Base-by-base conservation (phyloP, 257 asterid genomes). In the Pogostemon cablin region DNA sequence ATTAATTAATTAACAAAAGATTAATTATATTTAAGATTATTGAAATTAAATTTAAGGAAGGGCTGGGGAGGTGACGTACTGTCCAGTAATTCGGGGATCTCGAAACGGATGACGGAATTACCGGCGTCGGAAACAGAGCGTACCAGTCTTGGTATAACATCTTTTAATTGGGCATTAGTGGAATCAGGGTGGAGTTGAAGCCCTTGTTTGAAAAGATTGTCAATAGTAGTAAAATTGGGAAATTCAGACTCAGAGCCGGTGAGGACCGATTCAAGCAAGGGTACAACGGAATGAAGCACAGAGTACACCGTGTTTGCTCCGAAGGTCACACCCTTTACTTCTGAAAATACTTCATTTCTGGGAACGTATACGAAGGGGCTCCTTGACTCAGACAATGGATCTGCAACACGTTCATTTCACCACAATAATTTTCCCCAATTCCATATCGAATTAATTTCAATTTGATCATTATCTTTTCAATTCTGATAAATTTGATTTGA, bases 261-360 rank as follows among this genome's bases (percentile, higher is more conserved):
- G 3, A 57, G 1, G 1, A 15, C 15, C 15, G 79, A 40, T 69
- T 48, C 11, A 4, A 91, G 1, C 1, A 71, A 4, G 2, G 97
- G 96, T 3, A 86, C 76, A 2, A 85, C 20, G 0, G 78, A 82
- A 3, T 82, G 96, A 0, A 85, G 6, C 56, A 79, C 90, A 0
- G 88, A 77, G 54, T 65, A 78, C 0, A 90, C 0, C 2, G 92
- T 62, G 35, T 84, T 88, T 11, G 75, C 87, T 0, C 63, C 11
- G 85, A 88, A 85, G 3, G 86, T 66, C 62, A 8, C 0, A 37
- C 50, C 41, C 82, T 90, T 90, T 7, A 85, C 76, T 72, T 87
- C 87, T 1, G 92, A 71, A 53, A 91, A 88, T 2, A 81, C 81
- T 60, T 91, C 96, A 65, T 88, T 96, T 65, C 97, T 83, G 8